Percentiles rank a stretch among this genome's conserved stretches.
Conservation (phyloP, 2,329 filamentous ascomycete genomes). For the Falciphora oryzae region DNA sequence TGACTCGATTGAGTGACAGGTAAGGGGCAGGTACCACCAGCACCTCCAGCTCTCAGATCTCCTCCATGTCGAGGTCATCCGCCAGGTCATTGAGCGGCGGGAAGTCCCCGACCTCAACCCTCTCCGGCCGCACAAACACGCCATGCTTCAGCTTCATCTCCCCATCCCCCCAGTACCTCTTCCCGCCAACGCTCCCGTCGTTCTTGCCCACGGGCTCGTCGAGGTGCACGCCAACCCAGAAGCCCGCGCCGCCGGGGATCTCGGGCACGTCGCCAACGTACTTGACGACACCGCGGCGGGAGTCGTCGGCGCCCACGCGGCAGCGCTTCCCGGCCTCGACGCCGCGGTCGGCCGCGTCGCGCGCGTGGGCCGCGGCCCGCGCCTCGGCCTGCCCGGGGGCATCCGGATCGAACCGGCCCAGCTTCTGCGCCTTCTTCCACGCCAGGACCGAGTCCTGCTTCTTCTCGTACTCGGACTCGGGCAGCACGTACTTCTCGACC, state of each 20-base stretch:
- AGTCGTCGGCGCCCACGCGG: constrained; percentile 61
- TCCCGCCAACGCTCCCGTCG: constrained; percentile 59
- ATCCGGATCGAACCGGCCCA: constrained; percentile 91
- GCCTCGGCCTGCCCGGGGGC: constrained; percentile 69
- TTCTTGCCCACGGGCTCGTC: constrained; percentile 82
- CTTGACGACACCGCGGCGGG: constrained; percentile 61
- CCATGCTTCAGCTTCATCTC: constrained; percentile 57
- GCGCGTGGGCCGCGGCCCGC: constrained; percentile 61
- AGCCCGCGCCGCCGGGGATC: constrained; percentile 58
- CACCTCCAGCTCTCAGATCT: constrained; percentile 43
- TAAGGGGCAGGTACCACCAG: too few species aligned
- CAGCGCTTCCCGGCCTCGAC: constrained; percentile 59
- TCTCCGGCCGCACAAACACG: constrained; percentile 72
- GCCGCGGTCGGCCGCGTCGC: constrained; percentile 65
- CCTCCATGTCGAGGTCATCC: constrained; percentile 72
- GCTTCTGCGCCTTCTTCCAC: constrained; percentile 91
- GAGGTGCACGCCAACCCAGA: constrained; percentile 69
- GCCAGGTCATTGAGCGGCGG: constrained; percentile 67
- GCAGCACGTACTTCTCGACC: constrained; percentile 87
- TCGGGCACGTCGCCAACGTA: constrained; percentile 71
- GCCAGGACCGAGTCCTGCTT: constrained; percentile 84
- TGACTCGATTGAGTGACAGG: too few species aligned
- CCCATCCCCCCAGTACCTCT: constrained; percentile 65
- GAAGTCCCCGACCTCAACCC: constrained; percentile 71
- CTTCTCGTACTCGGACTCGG: constrained; percentile 77